Evolutionary conservation across 2,329 filamentous ascomycete genomes (phyloP).

Genomic region (Talaromyces rugulosus): DNA sequence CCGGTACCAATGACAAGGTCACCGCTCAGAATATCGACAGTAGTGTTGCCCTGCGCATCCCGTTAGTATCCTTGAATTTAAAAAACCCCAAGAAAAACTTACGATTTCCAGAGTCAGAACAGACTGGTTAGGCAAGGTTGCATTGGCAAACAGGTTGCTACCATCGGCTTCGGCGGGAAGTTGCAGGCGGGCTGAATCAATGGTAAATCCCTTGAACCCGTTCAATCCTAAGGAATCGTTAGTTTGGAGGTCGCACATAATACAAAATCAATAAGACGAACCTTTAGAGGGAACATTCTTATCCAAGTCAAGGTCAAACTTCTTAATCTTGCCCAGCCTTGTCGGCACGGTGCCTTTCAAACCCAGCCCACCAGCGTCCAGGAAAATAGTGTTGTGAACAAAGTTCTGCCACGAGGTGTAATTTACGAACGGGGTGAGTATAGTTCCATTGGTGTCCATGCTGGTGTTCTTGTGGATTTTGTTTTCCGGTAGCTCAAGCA

Average conservation of each 20-base stretch:
- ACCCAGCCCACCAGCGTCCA: constrained; percentile 21
- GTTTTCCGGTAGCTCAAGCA: constrained; percentile 20
- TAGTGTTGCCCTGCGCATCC: constrained; percentile 45
- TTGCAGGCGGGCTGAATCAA: constrained; percentile 46
- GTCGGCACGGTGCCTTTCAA: constrained; percentile 26
- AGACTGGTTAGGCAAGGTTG: constrained; percentile 56
- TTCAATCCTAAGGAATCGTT: constrained; percentile 46
- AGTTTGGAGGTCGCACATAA: not conserved
- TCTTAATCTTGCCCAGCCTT: constrained; percentile 29
- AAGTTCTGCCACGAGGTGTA: constrained; percentile 26
- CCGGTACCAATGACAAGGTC: constrained; percentile 47
- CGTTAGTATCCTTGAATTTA: not conserved
- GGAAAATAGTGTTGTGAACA: constrained; percentile 29
- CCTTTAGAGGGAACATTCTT: constrained; percentile 31
- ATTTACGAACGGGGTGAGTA: constrained; percentile 24
- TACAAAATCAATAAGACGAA: constrained; percentile 16
- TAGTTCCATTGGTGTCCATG: constrained; percentile 18
- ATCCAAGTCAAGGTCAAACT: constrained; percentile 28
- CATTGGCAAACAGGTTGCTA: constrained; percentile 51
- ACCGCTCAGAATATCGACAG: constrained; percentile 48
- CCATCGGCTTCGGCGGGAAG: constrained; percentile 39
- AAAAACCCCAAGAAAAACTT: constrained; percentile 6
- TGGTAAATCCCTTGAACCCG: constrained; percentile 46
- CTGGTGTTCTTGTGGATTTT: constrained; percentile 33
- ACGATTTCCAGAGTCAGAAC: constrained; percentile 51